Evolutionary conservation across 257 asterid genomes (phyloP), one percentile per base, ranked within the genome.

Genomic region (Scutellaria galericulata): DNA sequence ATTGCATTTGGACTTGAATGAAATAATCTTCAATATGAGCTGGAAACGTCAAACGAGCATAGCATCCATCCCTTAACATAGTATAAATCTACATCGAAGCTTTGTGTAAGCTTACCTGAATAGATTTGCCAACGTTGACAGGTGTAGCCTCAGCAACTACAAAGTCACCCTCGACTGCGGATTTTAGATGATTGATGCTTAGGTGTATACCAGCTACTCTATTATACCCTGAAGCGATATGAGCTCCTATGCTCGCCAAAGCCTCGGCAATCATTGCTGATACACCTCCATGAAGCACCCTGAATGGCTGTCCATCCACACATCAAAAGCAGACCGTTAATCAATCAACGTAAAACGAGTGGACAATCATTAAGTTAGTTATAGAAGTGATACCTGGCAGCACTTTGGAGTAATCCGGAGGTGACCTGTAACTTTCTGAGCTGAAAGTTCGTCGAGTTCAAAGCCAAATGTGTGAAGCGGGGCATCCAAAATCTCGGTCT

Each of bases 71-170:
- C 37, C 37, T 31, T 31, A 31, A 31, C 3, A 31, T 31, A 31
- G 37, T 31, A 31, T 31, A 31, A 31, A 31, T 31, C 5, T 52
- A 31, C 50, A 8, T 15, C 22, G 40, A 63, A 41, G 14, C 52
- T 6, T 65, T 27, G 42, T 39, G 11, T 12, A 58, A n/a, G 18
- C 45, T 44, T 60, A 86, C 95, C 87, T 94, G 98, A 82, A 94
- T 80, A 51, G 88, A 83, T 79, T 79, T 91, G 51, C 96, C 98
- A 75, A 79, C 69, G 63, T 64, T 86, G 72, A 94, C 67, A 2
- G 98, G 96, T 5, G 77, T 64, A 48, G 98, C 96, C 80, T 88
- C 96, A 11, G 91, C 98, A 35, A 86, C 70, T 8, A 94, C 76
- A 54, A 81, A 81, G 67, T 94, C 96, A 5, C 98, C 97, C 6